Base-by-base conservation (phyloP, 208 protist species). In the Leishmania gerbilli region DNA sequence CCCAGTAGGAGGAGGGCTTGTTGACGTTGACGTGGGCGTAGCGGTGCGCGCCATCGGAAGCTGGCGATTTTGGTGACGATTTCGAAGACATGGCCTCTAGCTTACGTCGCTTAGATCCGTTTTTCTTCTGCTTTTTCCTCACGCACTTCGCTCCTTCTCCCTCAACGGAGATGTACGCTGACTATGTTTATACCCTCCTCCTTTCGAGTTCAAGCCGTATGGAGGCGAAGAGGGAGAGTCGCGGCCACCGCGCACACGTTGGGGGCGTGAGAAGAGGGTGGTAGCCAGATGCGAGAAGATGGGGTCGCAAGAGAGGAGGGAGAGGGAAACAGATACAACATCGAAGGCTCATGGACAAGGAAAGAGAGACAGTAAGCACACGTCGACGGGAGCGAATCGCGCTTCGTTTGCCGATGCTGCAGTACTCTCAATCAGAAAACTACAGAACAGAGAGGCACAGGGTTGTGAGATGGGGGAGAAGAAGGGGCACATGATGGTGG, bases 1-100 rank as follows among this genome's bases (percentile, higher is more conserved):
- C 97, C 92, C 95, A 99, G 90, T 99, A 99, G 69, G 98, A 95
- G 76, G 93, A 91, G 37, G 97, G 98, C 86, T 95, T 93, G 64
- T 93, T 91, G 60, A 93, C 87, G 80, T 97, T 97, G 19, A 92
- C 91, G 45, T 82, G 82, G n/a, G 94, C 91, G 78, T 96, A 95
- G 40, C 90, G 93, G 84, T 97, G 94, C 77, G 83, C 81, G 51
- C 88, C 88, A 31, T 91, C 82, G 40, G 81, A 89, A 65, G 67
- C 83, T 60, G 78, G 86, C 75, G 62, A 81, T 55, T 74, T 80
- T 68, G 82, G 78, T n/a, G 74, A 68, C 21, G 78, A 37, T 19
- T 79, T 82, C 2, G 82, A 82, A 40, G 82, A 37, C 87, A 93
- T 92, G 55, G 42, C 58, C n/a, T 49, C 47, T 79, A 47, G 2